Conservation (phyloP, 192 early-diverging fungal genomes). For the Pecoramyces ruminantium region DNA sequence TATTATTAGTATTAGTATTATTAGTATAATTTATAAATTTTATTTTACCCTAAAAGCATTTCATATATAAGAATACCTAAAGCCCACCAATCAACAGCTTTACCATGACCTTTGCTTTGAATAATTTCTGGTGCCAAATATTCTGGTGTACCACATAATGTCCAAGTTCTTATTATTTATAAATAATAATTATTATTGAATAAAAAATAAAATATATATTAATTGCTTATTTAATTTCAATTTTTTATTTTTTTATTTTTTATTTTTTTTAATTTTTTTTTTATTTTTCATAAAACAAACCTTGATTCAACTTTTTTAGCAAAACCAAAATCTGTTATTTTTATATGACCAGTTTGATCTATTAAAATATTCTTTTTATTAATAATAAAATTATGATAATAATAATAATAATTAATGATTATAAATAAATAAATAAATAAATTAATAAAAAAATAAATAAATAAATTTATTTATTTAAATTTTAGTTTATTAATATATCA, state of each 20-base stretch:
- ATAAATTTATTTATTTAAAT: background rate
- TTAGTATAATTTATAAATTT: no score
- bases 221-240: no score
- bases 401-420: slow-evolving; percentile 36
- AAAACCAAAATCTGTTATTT: slow-evolving; percentile 97
- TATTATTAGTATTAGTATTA: no score
- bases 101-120: slow-evolving; percentile 89
- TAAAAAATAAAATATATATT: no score
- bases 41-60: slow-evolving; percentile 84
- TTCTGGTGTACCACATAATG: slow-evolving; percentile 92
- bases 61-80: slow-evolving; percentile 94
- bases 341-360: slow-evolving; percentile 79
- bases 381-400: background rate
- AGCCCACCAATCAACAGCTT: slow-evolving; percentile 98
- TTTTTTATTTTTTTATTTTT: no score
- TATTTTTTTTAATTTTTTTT: no score
- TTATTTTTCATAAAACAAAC: no score
- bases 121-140: slow-evolving; percentile 96
- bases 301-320: slow-evolving; percentile 64
- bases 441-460: background rate
- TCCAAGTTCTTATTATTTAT: slow-evolving; percentile 66
- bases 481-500: background rate
- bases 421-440: no score
- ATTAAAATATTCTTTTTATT: slow-evolving; percentile 24
- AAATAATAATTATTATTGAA: no score